Evolutionary conservation across 2,329 filamentous ascomycete genomes (phyloP).

Genomic region (Thielaviopsis ethacetica): DNA sequence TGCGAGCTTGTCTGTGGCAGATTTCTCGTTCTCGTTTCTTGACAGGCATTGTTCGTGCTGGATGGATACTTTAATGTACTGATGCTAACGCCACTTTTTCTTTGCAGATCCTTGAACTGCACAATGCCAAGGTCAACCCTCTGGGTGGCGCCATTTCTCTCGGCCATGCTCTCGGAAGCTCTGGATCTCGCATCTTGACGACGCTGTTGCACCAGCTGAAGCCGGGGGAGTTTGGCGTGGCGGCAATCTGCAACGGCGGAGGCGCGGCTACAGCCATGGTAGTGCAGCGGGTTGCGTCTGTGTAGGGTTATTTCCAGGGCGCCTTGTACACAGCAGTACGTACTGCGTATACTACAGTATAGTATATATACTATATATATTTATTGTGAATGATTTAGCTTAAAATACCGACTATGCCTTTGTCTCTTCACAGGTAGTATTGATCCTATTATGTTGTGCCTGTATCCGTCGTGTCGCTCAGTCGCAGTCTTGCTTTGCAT

Average conservation of each 20-base stretch:
- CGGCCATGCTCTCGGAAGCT: slow-evolving; percentile 85
- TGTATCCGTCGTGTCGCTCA: too few species aligned
- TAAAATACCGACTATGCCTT: too few species aligned
- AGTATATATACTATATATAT: too few species aligned
- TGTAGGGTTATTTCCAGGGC: slow-evolving; percentile 19
- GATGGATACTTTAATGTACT: background rate
- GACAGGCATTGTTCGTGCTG: too few species aligned
- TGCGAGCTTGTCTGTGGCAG: too few species aligned
- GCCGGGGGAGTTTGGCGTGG: slow-evolving; percentile 83
- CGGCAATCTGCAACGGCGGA: slow-evolving; percentile 92
- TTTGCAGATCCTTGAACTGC: slow-evolving; percentile 57
- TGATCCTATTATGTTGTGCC: too few species aligned
- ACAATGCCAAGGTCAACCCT: slow-evolving; percentile 67
- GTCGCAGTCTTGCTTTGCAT: background rate
- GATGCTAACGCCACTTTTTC: slow-evolving; percentile 12
- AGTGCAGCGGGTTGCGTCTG: slow-evolving; percentile 61
- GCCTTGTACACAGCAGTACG: too few species aligned
- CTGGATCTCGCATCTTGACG: slow-evolving; percentile 76
- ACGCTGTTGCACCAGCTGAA: slow-evolving; percentile 84
- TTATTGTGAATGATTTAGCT: too few species aligned
- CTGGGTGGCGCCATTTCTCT: slow-evolving; percentile 83
- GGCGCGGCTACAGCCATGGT: slow-evolving; percentile 84
- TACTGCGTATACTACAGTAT: too few species aligned
- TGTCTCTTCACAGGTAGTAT: too few species aligned
- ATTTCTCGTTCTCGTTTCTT: background rate